Base-by-base conservation (phyloP, 2,329 filamentous ascomycete genomes). In the Pezicula radicicola region DNA sequence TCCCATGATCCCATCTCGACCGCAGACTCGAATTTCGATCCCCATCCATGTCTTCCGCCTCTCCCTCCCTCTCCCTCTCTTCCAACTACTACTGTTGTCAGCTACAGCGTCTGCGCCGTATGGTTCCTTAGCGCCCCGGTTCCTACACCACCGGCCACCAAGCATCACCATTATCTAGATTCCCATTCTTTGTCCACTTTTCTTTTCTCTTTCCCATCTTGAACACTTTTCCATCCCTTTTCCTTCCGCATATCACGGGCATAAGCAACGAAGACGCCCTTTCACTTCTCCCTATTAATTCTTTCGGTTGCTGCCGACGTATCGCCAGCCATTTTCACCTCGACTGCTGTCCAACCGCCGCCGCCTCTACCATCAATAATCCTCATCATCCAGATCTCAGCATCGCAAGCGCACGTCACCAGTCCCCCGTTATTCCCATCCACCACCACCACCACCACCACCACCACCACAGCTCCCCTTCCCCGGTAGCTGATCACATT, bases 261-360 rank as follows among this genome's bases (percentile, higher is more conserved):
- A 49, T 41, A 49, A 49, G 47, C 47, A 49, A 49, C 47, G 39
- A 49, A 49, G 47, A 49, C 47, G 47, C 47, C 47, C 40, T 36
- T 42, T 42, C 21, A 8, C 39, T 49, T 47, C 18, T 21, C 35
- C 19, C 6, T 45, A n/a, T 45, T 47, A 30, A 36, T 25, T 47
- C 28, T 36, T 36, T 25, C 28, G 30, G 28, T 13, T 37, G 19
- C 19, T 35, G 21, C 16, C 28, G 30, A 25, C 7, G 6, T 33
- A 13, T 47, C 19, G 19, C 25, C 28, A 19, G 13, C n/a, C 45
- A 30, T 18, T 30, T 28, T 46, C 21, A 27, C 21, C 45, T 16
- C 45, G 6, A 19, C 13, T 27, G 16, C 44, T 33, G 8, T 36
- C 30, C 33, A 10, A 25, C 33, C 45, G 35, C 45, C 25, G 18